Percentiles rank a stretch among this genome's conserved stretches.
Evolutionary conservation across 371 early-diverging fungal genomes (phyloP).

Genomic region (Mortierella sp.): DNA sequence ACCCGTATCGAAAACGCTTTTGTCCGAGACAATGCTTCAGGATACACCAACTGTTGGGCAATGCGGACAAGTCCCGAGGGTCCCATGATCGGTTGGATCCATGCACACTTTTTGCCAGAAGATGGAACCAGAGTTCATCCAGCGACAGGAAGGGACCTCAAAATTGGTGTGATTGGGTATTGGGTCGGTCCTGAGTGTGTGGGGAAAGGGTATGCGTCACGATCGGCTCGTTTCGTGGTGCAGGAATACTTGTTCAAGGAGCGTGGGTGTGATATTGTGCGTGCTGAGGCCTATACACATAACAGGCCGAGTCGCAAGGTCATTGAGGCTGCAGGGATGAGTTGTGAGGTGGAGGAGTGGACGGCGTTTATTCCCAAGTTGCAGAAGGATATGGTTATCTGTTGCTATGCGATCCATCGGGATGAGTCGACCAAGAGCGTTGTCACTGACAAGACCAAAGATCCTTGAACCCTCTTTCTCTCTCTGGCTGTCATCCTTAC

Average conservation of each 20-base stretch:
- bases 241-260: constrained; percentile 41
- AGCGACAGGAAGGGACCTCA: constrained; percentile 22
- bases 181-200: constrained; percentile 54
- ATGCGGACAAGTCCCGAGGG: constrained; percentile 44
- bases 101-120: constrained; percentile 17
- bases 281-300: constrained; percentile 24
- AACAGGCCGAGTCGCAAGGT: constrained; percentile 38
- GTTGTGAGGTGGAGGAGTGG: constrained; percentile 25
- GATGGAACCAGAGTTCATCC: constrained; percentile 21
- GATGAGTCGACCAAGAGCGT: constrained; percentile 20
- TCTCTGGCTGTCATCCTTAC: not conserved
- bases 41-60: constrained; percentile 47
- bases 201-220: constrained; percentile 31
- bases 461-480: not conserved
- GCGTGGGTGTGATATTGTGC: constrained; percentile 35
- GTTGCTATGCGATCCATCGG: constrained; percentile 33
- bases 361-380: constrained; percentile 33
- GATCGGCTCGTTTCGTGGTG: constrained; percentile 29
- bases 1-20: constrained; percentile 26
- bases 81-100: constrained; percentile 53
- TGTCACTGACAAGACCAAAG: not conserved
- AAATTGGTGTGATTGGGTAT: constrained; percentile 36
- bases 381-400: constrained; percentile 26
- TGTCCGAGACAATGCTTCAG: constrained; percentile 4
- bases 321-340: constrained; percentile 36